Base-by-base conservation (phyloP, 2,329 filamentous ascomycete genomes). In the Camillea tinctor region DNA sequence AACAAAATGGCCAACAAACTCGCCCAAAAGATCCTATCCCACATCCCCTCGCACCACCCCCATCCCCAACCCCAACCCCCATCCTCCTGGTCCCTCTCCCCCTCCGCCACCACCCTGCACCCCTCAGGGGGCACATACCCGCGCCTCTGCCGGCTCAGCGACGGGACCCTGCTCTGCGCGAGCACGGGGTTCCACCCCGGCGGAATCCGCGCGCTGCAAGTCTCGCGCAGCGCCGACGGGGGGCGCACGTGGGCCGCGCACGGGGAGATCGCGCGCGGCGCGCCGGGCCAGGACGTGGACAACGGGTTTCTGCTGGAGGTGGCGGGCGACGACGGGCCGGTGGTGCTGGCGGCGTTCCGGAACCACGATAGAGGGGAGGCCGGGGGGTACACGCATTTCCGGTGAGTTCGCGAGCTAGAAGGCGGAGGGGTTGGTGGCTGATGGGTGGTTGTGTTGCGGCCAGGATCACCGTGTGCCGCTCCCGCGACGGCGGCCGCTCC, bases 391-490 rank as follows among this genome's bases (percentile, higher is more conserved):
- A 74, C 74, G 4, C 74, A 80, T 66, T 82, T 79, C 68, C 78
- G 80, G 26, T 30, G 26, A 30, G 26, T 30, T n/a, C n/a, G n/a
- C n/a, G n/a, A n/a, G n/a, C n/a, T n/a, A 9, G 6, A 4, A 30
- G 26, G 26, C 7, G 3, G 26, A 30, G 6, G 26, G 26, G 26
- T n/a, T n/a, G n/a, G n/a, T n/a, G n/a, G n/a, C n/a, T n/a, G n/a
- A n/a, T n/a, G 26, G 26, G 7, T 2, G 26, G 6, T 30, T 30
- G 26, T 11, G 26, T 30, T n/a, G n/a, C n/a, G n/a, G n/a, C n/a
- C 26, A 30, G 26, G 26, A 81, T 82, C 66, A 82, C 80, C 0
- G 78, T 82, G 15, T 82, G 79, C 61, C 75, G 77, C 55, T 80
- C 78, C 26, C 65, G 57, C 1, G 79, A 82, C 62, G 76, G 74